phyloP scores from a whole-genome alignment of 2,329 filamentous ascomycete species.

The Penicillium sp. region DNA sequence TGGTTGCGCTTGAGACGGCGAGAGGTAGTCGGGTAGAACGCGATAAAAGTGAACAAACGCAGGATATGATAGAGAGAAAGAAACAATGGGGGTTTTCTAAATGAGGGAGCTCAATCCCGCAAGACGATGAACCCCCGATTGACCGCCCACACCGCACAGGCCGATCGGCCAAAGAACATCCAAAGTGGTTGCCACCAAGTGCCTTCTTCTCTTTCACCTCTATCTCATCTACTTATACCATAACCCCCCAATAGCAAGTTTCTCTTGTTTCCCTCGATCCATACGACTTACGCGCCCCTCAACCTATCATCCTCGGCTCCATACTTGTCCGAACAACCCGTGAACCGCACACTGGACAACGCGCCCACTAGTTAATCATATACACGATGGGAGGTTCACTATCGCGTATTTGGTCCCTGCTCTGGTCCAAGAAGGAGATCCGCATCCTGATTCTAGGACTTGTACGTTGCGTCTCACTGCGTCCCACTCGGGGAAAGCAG shows the following conservation, averaged over 20 bases:
- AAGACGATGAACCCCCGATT: slow-evolving; percentile 20
- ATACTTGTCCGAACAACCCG: slow-evolving; percentile 1
- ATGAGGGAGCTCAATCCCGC: slow-evolving; percentile 15
- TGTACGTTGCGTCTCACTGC: slow-evolving; percentile 55
- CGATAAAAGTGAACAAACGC: background rate
- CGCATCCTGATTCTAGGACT: slow-evolving; percentile 91
- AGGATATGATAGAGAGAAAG: background rate
- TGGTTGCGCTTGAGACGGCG: background rate
- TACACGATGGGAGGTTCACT: slow-evolving; percentile 56
- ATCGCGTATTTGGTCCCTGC: slow-evolving; percentile 64
- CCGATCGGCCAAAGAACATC: slow-evolving; percentile 17
- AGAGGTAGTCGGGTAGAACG: background rate
- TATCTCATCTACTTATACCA: slow-evolving; percentile 8
- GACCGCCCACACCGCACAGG: slow-evolving; percentile 29
- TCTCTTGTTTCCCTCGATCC: background rate
- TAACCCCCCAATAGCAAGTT: background rate
- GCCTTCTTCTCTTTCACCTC: slow-evolving; percentile 7
- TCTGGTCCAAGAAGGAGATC: slow-evolving; percentile 97
- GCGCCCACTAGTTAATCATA: slow-evolving; percentile 4
- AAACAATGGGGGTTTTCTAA: slow-evolving; percentile 8
- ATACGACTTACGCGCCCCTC: slow-evolving; percentile 1
- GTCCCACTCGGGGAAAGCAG: slow-evolving; percentile 14
- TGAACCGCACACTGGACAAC: slow-evolving; percentile 1
- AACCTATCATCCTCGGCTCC: background rate
- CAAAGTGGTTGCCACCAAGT: slow-evolving; percentile 26